Percentiles rank a stretch among this genome's conserved stretches.
phyloP scores from a whole-genome alignment of 225 moss, liverwort and hornwort genomes.

The Marchantia polymorpha region DNA sequence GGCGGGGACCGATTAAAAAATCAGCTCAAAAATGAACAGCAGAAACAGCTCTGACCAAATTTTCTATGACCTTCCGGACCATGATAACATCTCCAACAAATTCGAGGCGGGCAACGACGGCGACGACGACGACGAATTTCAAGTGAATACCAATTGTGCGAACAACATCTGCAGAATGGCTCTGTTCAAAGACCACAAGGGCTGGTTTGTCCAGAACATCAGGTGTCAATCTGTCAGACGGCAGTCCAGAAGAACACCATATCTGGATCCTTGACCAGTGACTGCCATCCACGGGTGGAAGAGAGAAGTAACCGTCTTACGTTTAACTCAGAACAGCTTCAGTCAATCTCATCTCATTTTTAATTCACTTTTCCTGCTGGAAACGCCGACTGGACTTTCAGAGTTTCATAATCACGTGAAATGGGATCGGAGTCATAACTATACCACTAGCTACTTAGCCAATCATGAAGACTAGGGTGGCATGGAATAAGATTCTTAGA shows the following conservation, averaged over 20 bases:
- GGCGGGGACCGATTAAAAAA: constrained; percentile 33
- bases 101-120: constrained; percentile 31
- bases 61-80: constrained; percentile 13
- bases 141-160: constrained; percentile 13
- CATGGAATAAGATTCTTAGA: too few relatives aligned
- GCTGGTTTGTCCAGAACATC: constrained; percentile 22
- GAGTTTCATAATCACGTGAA: too few relatives aligned
- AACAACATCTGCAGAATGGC: constrained; percentile 31
- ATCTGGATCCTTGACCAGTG: constrained; percentile 24
- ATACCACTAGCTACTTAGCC: too few relatives aligned
- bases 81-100: constrained; percentile 19
- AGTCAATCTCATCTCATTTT: too few relatives aligned
- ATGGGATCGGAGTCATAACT: too few relatives aligned
- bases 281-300: constrained; percentile 5
- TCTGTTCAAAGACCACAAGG: constrained; percentile 27
- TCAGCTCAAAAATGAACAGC: constrained; percentile 24
- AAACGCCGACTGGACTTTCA: too few relatives aligned
- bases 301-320: too few relatives aligned
- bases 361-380: too few relatives aligned
- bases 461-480: too few relatives aligned
- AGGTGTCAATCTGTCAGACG: neutral
- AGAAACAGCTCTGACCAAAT: neutral
- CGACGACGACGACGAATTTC: constrained; percentile 14
- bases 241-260: neutral
- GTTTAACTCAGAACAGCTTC: too few relatives aligned